Conservation (phyloP, 768 basidiomycete genomes). For the Tephrocybe sp. region DNA sequence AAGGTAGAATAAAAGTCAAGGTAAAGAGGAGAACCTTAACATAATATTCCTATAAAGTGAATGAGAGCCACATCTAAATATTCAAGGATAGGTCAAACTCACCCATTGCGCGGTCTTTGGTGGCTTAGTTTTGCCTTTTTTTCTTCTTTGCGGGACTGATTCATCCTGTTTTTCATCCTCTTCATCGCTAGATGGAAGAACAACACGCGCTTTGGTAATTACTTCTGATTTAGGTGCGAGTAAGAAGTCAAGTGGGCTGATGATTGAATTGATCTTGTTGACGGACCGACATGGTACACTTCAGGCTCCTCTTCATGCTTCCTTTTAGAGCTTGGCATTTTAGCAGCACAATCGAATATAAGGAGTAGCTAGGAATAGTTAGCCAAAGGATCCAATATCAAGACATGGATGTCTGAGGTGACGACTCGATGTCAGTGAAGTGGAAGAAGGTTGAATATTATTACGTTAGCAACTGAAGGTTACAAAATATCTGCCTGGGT, state of each 20-base stretch:
- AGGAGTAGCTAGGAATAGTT: too few relatives aligned
- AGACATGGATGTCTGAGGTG: too few relatives aligned
- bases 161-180: slow-evolving; percentile 16
- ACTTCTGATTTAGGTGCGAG: slow-evolving; percentile 64
- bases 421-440: too few relatives aligned
- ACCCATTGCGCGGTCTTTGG: slow-evolving; percentile 50
- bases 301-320: slow-evolving; percentile 23
- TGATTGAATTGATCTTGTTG: background rate
- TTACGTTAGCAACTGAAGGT: too few relatives aligned
- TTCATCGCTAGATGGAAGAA: slow-evolving; percentile 16
- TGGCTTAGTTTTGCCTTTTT: slow-evolving; percentile 18
- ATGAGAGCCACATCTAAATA: background rate
- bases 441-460: too few relatives aligned
- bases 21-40: slow-evolving; percentile 56
- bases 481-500: too few relatives aligned
- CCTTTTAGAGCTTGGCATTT: slow-evolving; percentile 1
- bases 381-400: too few relatives aligned
- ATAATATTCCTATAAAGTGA: slow-evolving; percentile 52
- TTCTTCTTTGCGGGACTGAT: slow-evolving; percentile 11
- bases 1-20: background rate
- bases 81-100: slow-evolving; percentile 20
- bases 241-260: background rate
- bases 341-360: too few relatives aligned
- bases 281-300: slow-evolving; percentile 50
- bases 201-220: slow-evolving; percentile 57